Evolutionary conservation across 192 early-diverging fungal species (phyloP), one percentile per base, ranked within the genome.

Genomic region (Rhizophagus sp.): DNA sequence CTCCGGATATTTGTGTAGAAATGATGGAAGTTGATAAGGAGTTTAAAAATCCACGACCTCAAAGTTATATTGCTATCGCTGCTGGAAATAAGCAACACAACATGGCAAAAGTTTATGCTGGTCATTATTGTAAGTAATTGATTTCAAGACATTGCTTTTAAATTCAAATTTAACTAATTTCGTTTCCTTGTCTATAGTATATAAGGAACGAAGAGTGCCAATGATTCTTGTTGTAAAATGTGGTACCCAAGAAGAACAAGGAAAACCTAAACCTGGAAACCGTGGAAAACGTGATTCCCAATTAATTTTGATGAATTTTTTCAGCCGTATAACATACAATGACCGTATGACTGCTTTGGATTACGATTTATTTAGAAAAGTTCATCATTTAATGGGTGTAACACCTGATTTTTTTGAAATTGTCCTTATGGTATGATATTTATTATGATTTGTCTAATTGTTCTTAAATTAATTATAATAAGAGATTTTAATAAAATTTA

Each of bases 261-360:
- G 82, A 49, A 87, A 86, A 36, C 87, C 91, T 74, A 95, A 95
- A 86, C 88, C 93, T 10, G 94, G 94, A 74, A 99, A 99, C 86
- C 89, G 96, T 81, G 97, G 97, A 79, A 98, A 98, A 86, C 95
- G 97, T 75, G 97, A 98, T 83, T 97, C 96, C 34, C 97, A 98
- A 87, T 83, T 98, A 83, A 93, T 98, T 65, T 85, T 98, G 84
- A 98, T 98, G 97, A 93, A 94, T 83, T 98, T 97, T 85, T 92
- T 98, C 81, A 94, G 91, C 62, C 91, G 94, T 36, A 90, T 92
- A 33, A 87, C 89, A 27, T 87, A 89, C 85, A 93, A 97, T 83
- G 97, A 98, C 62, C 90, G 94, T 49, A 97, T 99, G 96, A 93
- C 90, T 0, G 88, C 94, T n/a, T 86, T 99, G 67, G 96, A 99